Conservation (phyloP, 139 green algal species). For the Pleodorina starrii region DNA sequence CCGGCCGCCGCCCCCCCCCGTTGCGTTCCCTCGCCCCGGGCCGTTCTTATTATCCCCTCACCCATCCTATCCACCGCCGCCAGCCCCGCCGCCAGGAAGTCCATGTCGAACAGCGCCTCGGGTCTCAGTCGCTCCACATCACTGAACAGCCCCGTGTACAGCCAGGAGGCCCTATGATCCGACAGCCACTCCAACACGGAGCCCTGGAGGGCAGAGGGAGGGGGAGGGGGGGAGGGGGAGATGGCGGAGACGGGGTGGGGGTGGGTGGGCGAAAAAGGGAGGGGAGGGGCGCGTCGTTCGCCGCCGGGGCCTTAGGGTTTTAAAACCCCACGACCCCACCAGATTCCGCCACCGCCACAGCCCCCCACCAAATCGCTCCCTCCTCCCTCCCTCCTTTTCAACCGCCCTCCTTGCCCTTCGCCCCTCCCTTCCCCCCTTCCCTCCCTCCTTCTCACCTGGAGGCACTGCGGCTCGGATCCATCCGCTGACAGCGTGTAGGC, state of each 20-base stretch:
- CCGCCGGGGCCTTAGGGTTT: no score
- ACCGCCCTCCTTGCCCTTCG: no score
- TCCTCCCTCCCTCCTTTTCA: no score
- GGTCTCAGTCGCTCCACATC: conserved; percentile 53
- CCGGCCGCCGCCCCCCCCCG: not conserved
- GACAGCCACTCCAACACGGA: conserved; percentile 51
- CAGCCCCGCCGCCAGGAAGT: conserved; percentile 57
- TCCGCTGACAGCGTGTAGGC: conserved; percentile 52
- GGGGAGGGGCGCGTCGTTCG: no score
- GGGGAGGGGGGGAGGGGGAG: not conserved
- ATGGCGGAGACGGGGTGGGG: not conserved
- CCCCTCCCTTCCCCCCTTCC: no score
- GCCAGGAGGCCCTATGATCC: conserved; percentile 46
- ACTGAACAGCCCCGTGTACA: conserved; percentile 56
- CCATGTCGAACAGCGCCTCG: conserved; percentile 55
- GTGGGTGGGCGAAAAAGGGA: no score
- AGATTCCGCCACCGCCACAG: no score
- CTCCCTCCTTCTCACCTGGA: conserved; percentile 34
- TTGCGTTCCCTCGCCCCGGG: not conserved
- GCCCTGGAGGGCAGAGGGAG: not conserved
- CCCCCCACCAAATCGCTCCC: no score
- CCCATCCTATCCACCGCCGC: conserved; percentile 50
- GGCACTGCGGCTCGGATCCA: conserved; percentile 39
- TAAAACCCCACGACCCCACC: no score
- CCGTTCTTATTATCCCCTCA: not conserved